Base-by-base conservation (phyloP, 2,329 filamentous ascomycete species). In the Diaporthe ampelina region DNA sequence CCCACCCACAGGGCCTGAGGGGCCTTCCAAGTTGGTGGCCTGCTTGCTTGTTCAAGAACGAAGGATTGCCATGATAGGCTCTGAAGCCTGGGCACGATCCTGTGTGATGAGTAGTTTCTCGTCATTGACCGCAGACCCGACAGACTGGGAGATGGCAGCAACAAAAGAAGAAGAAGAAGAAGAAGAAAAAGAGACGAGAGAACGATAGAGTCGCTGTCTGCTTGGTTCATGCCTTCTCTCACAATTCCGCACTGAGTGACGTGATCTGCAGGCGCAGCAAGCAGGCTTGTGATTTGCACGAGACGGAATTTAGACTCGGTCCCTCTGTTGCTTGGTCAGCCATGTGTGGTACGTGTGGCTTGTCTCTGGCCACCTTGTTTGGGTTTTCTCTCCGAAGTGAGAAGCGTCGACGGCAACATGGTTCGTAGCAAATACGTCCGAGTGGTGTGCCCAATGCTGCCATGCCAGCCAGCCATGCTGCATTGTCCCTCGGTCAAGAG, bases 241-340 rank as follows among this genome's bases (percentile, higher is more conserved):
- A 52, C 63, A 52, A 37, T 52, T n/a, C 45, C 52, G n/a, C 29
- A 52, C 29, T 40, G 37, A 52, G 43, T 52, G 63, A 67, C 63
- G 45, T 52, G 63, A 67, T 52, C 45, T 37, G 45, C 63, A 52
- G 63, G 63, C 63, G 63, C 63, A 67, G 63, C 61, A 67, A 40
- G 61, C 61, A 67, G 61, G 50, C 61, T 50, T 29, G 43, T 50
- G 61, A 37, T 43, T 37, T 65, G 32, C 37, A 40, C 37, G 19
- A 65, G 32, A 65, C 61, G 61, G 61, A 50, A 50, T 65, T 59
- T 35, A 67, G 43, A 50, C 50, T 67, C 45, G 61, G 61, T 29
- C 61, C 37, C 29, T 37, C 37, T 40, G 45, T 67, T 35, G 43
- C 61, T 32, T 67, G 61, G 43, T 67, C 45, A 37, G 63, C 59